These are phyloP conservation scores for Danielozyma ontarioensis DNA, from an alignment of 805 yeast genomes.

Conservation along the genomic window DNA sequence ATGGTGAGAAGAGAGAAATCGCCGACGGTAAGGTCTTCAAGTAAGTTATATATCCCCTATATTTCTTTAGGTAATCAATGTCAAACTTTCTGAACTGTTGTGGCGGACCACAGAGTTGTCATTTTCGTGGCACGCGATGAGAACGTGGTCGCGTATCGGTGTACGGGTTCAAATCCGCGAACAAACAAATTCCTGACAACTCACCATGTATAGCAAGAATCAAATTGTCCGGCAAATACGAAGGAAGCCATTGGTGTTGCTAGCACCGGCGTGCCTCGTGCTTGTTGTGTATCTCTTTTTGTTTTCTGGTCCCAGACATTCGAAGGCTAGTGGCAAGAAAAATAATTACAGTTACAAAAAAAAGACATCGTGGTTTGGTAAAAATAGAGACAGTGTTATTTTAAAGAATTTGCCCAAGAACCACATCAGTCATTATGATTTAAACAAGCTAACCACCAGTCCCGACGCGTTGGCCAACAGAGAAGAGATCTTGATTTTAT, in stretches of 20 bases:
- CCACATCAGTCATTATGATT: constrained; percentile 77
- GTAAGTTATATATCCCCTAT: constrained; percentile 36
- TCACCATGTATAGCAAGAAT: constrained; percentile 13
- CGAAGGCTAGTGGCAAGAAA: constrained; percentile 11
- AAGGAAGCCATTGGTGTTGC: constrained; percentile 48
- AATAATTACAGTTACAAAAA: constrained; percentile 43
- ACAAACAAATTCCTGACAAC: no score
- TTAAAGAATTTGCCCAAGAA: constrained; percentile 63
- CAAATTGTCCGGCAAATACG: constrained; percentile 49
- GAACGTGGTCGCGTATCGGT: no score
- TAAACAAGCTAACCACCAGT: constrained; percentile 72
- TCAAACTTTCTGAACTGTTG: no score
- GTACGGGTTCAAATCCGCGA: no score
- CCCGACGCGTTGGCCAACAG: constrained; percentile 66
- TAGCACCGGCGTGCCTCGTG: constrained; percentile 44
- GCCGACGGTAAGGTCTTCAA: constrained; percentile 98
- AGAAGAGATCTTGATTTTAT: constrained; percentile 79
- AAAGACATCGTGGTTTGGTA: constrained; percentile 43
- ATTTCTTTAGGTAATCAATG: background rate
- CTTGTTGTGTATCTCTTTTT: constrained; percentile 39
- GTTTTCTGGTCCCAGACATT: constrained; percentile 18
- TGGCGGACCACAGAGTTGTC: no score
- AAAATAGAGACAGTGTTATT: constrained; percentile 47
- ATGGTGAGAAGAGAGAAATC: constrained; percentile 80
- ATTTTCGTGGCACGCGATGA: no score